Base-by-base conservation (phyloP, 2,329 filamentous ascomycete species). In the Verticillium albo-atrum region DNA sequence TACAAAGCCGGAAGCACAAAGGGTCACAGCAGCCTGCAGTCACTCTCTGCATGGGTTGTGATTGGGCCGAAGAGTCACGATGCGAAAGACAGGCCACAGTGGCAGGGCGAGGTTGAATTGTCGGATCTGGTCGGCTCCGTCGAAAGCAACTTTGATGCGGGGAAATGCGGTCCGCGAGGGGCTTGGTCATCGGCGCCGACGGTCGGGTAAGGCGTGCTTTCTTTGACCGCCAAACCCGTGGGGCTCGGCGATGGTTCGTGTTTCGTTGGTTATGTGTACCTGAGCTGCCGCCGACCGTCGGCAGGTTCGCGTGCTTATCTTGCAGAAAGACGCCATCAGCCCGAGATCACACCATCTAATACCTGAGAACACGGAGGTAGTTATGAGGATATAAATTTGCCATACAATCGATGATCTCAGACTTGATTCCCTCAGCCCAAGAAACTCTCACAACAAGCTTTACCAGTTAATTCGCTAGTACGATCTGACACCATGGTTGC, bases 1-100 rank as follows among this genome's bases (percentile, higher is more conserved):
- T 57, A 62, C 1, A 58, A 58, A 14, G 56, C 59, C 3, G 62
- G 50, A 0, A 66, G 50, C 25, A n/a, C 30, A 32, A 35, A 47
- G 28, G 35, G 60, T 1, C 66, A 68, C 27, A 69, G 71, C 9
- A 69, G 65, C 10, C 65, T 72, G 6, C 66, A 69, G 63, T 75
- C 75, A 9, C 62, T 73, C 34, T 76, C 73, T 52, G 70, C 72
- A 15, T 78, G 76, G 75, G 74, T 77, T 63, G 54, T 77, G 28
- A 77, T 75, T 57, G 75, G 68, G 2, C 75, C 75, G 7, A 50
- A 50, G 42, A 1, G 70, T 72, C 42, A 50, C 2, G 63, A 73
- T 12, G 54, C 65, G 32, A 66, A 67, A 2, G 55, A 66, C 17
- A 70, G 62, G 1, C 57, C 47, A 25, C 25, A 5, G 25, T 54